These are phyloP conservation scores for Beauveria australis DNA, from an alignment of 2,329 filamentous ascomycete species.

Conservation along the genomic window DNA sequence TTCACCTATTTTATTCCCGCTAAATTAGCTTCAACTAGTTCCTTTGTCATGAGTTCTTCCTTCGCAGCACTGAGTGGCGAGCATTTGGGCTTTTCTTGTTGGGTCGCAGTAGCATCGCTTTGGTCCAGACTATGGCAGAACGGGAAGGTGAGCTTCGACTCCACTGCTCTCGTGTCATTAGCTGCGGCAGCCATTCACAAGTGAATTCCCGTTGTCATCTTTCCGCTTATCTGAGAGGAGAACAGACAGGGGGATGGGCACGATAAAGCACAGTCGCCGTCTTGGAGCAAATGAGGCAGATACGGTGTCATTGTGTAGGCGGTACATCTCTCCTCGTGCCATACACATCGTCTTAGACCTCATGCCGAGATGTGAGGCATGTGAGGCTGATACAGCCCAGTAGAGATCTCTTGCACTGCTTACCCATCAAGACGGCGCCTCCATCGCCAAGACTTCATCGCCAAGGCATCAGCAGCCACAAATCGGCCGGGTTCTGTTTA, in stretches of 20 bases:
- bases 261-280: background rate
- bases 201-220: background rate
- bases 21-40: background rate
- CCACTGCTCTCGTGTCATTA: background rate
- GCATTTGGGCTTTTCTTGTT: background rate
- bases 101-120: background rate
- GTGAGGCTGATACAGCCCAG: background rate
- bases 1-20: background rate
- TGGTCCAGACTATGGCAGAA: background rate
- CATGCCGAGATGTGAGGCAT: background rate
- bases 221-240: background rate
- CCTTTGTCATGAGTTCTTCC: background rate
- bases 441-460: constrained; percentile 2
- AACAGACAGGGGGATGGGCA: background rate
- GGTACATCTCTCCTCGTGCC: background rate
- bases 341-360: background rate
- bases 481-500: background rate
- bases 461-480: constrained; percentile 2
- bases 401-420: background rate
- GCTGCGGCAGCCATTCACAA: background rate
- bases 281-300: background rate
- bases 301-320: background rate
- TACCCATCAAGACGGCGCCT: background rate
- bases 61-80: background rate
- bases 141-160: background rate